A percentile compares a stretch with the other conserved stretches of the same genome.
Evolutionary conservation across 345 rosid genomes (phyloP).

Genomic region (Eucalyptus sideroxylon): DNA sequence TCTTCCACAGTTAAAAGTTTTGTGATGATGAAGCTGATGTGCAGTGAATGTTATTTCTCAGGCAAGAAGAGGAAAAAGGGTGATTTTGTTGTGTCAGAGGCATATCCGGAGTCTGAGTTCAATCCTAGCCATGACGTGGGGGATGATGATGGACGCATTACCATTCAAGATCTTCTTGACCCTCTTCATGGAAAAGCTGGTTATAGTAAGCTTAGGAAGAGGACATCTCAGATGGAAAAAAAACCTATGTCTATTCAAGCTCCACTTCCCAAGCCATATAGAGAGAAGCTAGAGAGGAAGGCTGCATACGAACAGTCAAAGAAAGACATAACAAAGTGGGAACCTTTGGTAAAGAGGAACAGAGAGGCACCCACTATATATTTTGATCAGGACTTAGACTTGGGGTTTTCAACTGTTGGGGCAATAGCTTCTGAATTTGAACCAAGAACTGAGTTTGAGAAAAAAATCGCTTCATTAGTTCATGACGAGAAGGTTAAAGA

Average conservation of each 20-base stretch:
- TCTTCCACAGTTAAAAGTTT: background rate
- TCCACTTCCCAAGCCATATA: slow-evolving; percentile 64
- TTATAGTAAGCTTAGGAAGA: slow-evolving; percentile 43
- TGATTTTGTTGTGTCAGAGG: slow-evolving; percentile 40
- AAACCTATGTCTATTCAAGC: slow-evolving; percentile 53
- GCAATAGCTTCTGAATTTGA: slow-evolving; percentile 90
- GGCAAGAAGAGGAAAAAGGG: slow-evolving; percentile 49
- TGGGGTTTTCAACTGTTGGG: slow-evolving; percentile 82
- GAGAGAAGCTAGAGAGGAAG: slow-evolving; percentile 69
- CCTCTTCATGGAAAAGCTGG: slow-evolving; percentile 60
- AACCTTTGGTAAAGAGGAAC: slow-evolving; percentile 65
- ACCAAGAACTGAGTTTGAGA: slow-evolving; percentile 91
- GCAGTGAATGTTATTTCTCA: background rate
- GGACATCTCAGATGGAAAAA: slow-evolving; percentile 27
- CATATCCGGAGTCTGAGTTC: slow-evolving; percentile 84
- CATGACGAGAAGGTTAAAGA: slow-evolving; percentile 44
- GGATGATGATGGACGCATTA: slow-evolving; percentile 49
- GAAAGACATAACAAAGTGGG: slow-evolving; percentile 66
- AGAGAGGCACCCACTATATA: slow-evolving; percentile 76
- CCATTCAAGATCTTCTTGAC: slow-evolving; percentile 52
- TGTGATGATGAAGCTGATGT: background rate
- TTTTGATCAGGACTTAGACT: slow-evolving; percentile 59
- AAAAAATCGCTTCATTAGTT: slow-evolving; percentile 71
- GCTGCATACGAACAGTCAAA: slow-evolving; percentile 45
- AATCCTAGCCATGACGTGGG: slow-evolving; percentile 80